Base-by-base conservation (phyloP, 805 yeast species). In the Ogataea parapolymorpha region DNA sequence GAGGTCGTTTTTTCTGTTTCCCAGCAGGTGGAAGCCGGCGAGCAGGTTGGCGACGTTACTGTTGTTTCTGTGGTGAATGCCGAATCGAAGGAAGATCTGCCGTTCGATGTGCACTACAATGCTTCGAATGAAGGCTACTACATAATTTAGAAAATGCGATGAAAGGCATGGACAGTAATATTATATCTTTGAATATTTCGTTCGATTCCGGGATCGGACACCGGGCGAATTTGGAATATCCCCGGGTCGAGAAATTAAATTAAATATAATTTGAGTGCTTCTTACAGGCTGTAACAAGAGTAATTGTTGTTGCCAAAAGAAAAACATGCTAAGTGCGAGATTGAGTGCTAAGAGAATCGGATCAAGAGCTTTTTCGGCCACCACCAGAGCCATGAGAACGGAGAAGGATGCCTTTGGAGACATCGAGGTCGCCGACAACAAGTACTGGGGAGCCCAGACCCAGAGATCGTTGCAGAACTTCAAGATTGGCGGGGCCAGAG, bases 371-470 rank as follows among this genome's bases (percentile, higher is more conserved):
- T 61, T 61, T 44, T 58, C 66, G 5, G 42, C 62, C 20, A 50
- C 65, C 13, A 38, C 53, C 34, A 50, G 39, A 27, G 55, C 51
- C 35, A 55, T 56, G 58, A 79, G 99, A 71, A 78, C 76, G 42
- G 99, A 91, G 66, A 75, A 88, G 44, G 99, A 91, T 69, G 98
- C 98, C 38, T 93, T 91, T 60, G 99, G 99, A 55, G 96, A 87
- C 62, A 85, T 93, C 59, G 88, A 89, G 63, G 99, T 91, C 37
- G 89, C 86, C 45, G 70, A 79, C 49, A 76, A 85, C 56, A 81
- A 78, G 65, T 91, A 91, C 75, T 91, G 96, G 91, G 99, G 99
- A 46, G 98, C 98, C 32, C 99, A 93, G 71, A 93, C 99, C 48
- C 90, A 85, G 60, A 80, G 98, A 69, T 90, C 98, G 15, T 75